Conservation (phyloP, 2,329 filamentous ascomycete species). For the Colletotrichum lupini region DNA sequence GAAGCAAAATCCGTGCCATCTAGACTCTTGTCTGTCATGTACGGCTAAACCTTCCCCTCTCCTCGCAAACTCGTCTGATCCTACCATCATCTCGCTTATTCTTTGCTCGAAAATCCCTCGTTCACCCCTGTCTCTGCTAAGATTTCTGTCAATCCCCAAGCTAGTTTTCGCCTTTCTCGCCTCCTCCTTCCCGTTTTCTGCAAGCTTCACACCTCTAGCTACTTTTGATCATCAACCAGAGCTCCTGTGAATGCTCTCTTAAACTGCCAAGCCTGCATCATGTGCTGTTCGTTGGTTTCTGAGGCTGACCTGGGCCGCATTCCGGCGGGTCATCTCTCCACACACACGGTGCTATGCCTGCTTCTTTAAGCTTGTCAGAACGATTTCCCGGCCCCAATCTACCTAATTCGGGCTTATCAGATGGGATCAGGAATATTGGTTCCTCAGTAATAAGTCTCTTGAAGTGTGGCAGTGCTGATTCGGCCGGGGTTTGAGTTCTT, state of each 20-base stretch:
- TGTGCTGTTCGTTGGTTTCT: slow-evolving; percentile 23
- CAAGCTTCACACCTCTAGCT: slow-evolving; percentile 7
- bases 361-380: slow-evolving; percentile 25
- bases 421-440: slow-evolving; percentile 16
- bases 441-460: slow-evolving; percentile 3
- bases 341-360: slow-evolving; percentile 20
- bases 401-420: slow-evolving; percentile 25
- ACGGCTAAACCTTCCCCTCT: slow-evolving; percentile 20
- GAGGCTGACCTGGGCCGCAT: slow-evolving; percentile 6
- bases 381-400: slow-evolving; percentile 2
- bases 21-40: background rate
- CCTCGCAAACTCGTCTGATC: slow-evolving; percentile 1
- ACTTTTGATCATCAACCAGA: slow-evolving; percentile 5
- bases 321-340: slow-evolving; percentile 17
- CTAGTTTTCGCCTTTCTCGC: slow-evolving; percentile 10
- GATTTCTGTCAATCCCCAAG: slow-evolving; percentile 5
- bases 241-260: slow-evolving; percentile 9
- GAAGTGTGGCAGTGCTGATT: slow-evolving; percentile 27
- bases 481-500: background rate
- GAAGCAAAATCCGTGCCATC: slow-evolving; percentile 21
- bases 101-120: slow-evolving; percentile 31
- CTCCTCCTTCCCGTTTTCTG: slow-evolving; percentile 16
- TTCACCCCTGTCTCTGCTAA: background rate
- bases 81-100: slow-evolving; percentile 21
- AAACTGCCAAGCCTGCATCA: slow-evolving; percentile 32